Percentiles rank a stretch among this genome's conserved stretches.
phyloP scores from a whole-genome alignment of 208 protist genomes.

The Trypanosomatidae sp. region DNA sequence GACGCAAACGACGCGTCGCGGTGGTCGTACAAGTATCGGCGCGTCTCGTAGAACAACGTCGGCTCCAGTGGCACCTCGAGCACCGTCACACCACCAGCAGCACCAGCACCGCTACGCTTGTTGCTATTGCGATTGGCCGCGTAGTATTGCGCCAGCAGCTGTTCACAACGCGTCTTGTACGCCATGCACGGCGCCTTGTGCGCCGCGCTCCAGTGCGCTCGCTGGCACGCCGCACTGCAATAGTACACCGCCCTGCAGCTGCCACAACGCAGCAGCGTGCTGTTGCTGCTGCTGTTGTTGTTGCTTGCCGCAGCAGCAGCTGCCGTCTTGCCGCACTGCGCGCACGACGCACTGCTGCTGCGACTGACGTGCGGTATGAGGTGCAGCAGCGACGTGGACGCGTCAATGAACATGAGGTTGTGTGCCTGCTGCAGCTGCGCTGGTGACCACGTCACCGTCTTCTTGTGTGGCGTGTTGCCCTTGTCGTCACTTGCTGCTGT shows the following conservation, averaged over 20 bases:
- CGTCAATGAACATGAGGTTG: constrained; percentile 75
- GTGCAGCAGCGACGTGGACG: constrained; percentile 54
- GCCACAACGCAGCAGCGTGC: constrained; percentile 43
- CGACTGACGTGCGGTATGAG: constrained; percentile 52
- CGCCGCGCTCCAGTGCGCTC: constrained; percentile 34
- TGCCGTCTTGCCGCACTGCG: constrained; percentile 15
- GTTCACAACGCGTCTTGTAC: constrained; percentile 32
- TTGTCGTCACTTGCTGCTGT: background rate
- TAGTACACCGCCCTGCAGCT: constrained; percentile 77
- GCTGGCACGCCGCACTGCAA: constrained; percentile 56
- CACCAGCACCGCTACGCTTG: constrained; percentile 9
- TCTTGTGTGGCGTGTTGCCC: background rate
- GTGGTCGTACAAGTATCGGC: constrained; percentile 62
- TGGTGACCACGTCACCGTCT: constrained; percentile 19
- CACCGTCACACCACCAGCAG: constrained; percentile 15
- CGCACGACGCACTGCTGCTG: constrained; percentile 27
- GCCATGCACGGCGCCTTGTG: constrained; percentile 39
- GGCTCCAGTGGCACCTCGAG: constrained; percentile 59
- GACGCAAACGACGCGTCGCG: constrained; percentile 31
- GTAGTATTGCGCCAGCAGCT: constrained; percentile 32
- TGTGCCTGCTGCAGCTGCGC: constrained; percentile 33
- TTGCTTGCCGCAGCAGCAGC: background rate
- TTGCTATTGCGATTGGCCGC: constrained; percentile 13
- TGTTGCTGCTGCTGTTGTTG: background rate
- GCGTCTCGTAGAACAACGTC: constrained; percentile 51